Base-by-base conservation (phyloP, 1,284 basidiomycete species). In the Irpex rosettiformis region DNA sequence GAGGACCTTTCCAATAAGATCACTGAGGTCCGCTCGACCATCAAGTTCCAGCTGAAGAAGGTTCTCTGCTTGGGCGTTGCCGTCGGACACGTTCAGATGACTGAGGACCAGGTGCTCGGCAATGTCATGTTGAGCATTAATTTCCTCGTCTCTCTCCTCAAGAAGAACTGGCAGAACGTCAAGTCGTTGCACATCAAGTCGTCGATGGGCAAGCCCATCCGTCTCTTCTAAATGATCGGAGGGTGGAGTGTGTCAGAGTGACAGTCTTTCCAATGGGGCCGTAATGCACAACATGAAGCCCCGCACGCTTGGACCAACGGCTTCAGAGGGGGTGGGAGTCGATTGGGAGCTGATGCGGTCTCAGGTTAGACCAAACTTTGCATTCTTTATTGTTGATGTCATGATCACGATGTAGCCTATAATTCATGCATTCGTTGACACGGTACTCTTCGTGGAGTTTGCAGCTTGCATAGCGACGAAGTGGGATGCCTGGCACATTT, bases 151-250 rank as follows among this genome's bases (percentile, higher is more conserved):
- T 98, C 97, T 45, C 83, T 99, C 62, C 88, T 99, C 75, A 99
- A 99, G 89, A 99, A 99, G 88, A 96, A 98, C 84, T 98, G 96
- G 96, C 96, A 98, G 79, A 99, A 99, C 82, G 91, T 99, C 80
- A 96, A 96, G 82, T 98, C 95, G 62, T 83, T 99, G 66, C 94
- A 97, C 85, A 88, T 99, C 83, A 99, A 99, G 86, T 87, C 88
- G 69, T 96, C 96, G 74, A 99, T 98, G 96, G 96, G 96, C 84
- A 97, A 97, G 82, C 93, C 96, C 64, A 81, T 96, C 72, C 94
- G 96, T 67, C 83, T 96, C 66, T 96, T 90, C 88, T 96, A 83
- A 84, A 71, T 28, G 13, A 51, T 24, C 48, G 48, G 48, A 25
- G 48, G 48, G 27, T 25, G 63, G 61, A 57, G 60, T 62, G 62